These are phyloP conservation scores for Lathyrus tuberosus DNA, from an alignment of 306 rosid species.

Conservation along the genomic window DNA sequence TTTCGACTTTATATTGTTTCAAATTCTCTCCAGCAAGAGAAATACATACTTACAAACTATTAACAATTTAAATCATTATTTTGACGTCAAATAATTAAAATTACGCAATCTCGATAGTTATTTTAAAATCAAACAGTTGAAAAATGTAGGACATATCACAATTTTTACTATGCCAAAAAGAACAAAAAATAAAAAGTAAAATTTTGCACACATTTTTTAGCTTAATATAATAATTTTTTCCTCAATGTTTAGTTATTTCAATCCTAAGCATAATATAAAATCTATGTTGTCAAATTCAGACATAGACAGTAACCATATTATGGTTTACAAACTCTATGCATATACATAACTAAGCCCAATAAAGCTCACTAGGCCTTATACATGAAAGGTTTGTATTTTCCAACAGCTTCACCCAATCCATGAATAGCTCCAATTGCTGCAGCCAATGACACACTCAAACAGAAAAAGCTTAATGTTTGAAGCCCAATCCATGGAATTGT, in stretches of 20 bases:
- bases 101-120: too few relatives aligned
- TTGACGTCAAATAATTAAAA: neutral
- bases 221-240: neutral
- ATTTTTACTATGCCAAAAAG: too few relatives aligned
- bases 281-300: neutral
- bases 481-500: slow-evolving; percentile 52
- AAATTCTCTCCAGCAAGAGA: neutral
- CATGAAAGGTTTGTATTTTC: slow-evolving; percentile 48
- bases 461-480: slow-evolving; percentile 44
- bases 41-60: neutral
- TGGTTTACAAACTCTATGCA: neutral
- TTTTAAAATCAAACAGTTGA: neutral
- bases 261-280: neutral
- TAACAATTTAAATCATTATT: neutral
- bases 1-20: neutral
- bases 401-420: slow-evolving; percentile 47
- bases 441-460: slow-evolving; percentile 52
- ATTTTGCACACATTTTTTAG: neutral
- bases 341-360: neutral
- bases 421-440: slow-evolving; percentile 54
- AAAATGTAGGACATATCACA: neutral
- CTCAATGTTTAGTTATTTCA: neutral
- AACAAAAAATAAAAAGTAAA: too few relatives aligned
- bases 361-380: slow-evolving; percentile 40
- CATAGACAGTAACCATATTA: neutral